phyloP scores from a whole-genome alignment of 1,284 basidiomycete genomes.

The Pascua guehoae region DNA sequence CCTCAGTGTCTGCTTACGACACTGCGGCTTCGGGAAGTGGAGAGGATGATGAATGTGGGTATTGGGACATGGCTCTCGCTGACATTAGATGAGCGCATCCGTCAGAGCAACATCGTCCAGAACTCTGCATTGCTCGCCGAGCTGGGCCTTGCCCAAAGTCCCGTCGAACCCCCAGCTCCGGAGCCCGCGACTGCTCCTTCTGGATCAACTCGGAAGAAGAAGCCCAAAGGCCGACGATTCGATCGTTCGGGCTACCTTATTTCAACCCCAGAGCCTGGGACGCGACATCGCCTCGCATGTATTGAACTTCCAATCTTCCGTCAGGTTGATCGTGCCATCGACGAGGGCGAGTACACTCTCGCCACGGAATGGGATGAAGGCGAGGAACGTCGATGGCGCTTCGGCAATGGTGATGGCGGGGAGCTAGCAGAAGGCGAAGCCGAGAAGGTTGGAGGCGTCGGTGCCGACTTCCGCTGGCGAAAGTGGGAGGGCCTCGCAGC shows the following conservation, averaged over 20 bases:
- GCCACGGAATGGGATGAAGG: slow-evolving; percentile 24
- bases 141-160: too few relatives aligned
- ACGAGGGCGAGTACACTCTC: slow-evolving; percentile 32
- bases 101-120: too few relatives aligned
- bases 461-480: slow-evolving; percentile 12
- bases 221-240: background rate
- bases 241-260: slow-evolving; percentile 35
- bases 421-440: slow-evolving; percentile 18
- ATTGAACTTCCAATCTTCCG: slow-evolving; percentile 35
- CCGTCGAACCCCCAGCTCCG: too few relatives aligned
- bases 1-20: too few relatives aligned
- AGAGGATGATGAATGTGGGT: too few relatives aligned
- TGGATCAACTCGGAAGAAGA: background rate
- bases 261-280: slow-evolving; percentile 24
- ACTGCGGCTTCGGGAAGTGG: too few relatives aligned
- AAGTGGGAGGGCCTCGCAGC: background rate
- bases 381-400: slow-evolving; percentile 33
- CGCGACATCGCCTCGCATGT: slow-evolving; percentile 32
- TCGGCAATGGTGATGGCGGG: slow-evolving; percentile 23
- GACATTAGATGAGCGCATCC: too few relatives aligned
- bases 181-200: too few relatives aligned
- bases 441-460: slow-evolving; percentile 24
- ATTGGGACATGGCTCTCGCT: too few relatives aligned
- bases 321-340: slow-evolving; percentile 20
- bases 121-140: too few relatives aligned